Evolutionary conservation across 345 rosid genomes (phyloP).

Genomic region (Passiflora organensis): DNA sequence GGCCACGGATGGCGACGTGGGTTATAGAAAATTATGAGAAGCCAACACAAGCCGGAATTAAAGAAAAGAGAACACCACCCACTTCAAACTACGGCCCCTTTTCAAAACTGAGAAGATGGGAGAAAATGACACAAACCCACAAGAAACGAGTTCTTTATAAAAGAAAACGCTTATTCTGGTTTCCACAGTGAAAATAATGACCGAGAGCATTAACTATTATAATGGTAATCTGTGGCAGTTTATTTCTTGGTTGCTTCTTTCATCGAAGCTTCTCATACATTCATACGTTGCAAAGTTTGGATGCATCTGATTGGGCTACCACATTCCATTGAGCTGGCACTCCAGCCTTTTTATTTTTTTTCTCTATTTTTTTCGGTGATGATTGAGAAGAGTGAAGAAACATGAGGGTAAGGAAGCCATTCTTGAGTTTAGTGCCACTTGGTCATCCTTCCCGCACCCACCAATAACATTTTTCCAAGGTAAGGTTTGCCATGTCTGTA

Average conservation of each 20-base stretch:
- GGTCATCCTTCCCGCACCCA: too few species aligned
- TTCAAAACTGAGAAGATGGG: not conserved
- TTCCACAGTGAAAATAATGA: too few species aligned
- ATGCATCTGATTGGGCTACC: not conserved
- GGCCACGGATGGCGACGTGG: constrained; percentile 24
- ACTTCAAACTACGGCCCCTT: too few species aligned
- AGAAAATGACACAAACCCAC: not conserved
- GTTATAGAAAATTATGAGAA: constrained; percentile 73
- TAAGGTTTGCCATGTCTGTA: too few species aligned
- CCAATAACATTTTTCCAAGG: too few species aligned
- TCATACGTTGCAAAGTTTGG: too few species aligned
- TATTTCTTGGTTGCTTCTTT: constrained; percentile 15
- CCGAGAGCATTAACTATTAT: not conserved
- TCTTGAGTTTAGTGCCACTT: too few species aligned
- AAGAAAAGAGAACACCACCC: not conserved
- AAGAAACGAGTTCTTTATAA: not conserved
- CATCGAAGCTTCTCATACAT: too few species aligned
- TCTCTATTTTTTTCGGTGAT: too few species aligned
- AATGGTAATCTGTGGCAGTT: not conserved
- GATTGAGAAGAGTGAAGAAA: too few species aligned
- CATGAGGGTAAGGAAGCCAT: too few species aligned
- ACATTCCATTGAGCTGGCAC: too few species aligned
- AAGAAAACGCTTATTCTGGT: constrained; percentile 6
- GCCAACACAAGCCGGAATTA: constrained; percentile 2
- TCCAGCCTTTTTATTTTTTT: not conserved